These are phyloP conservation scores for Suillus ampliporus DNA, from an alignment of 768 basidiomycete species.

Conservation along the genomic window DNA sequence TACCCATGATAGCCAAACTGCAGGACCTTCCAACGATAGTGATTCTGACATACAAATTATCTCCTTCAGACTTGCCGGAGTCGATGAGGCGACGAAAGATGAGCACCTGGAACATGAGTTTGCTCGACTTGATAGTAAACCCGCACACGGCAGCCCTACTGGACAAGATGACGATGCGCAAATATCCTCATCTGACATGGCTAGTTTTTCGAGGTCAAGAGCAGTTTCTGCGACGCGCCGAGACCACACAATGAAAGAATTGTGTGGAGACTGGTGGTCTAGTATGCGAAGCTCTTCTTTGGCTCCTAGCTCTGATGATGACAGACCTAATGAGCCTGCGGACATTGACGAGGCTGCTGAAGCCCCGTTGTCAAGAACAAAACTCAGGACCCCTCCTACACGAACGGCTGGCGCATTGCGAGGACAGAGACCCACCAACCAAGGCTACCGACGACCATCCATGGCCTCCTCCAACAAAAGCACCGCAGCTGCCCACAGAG, in stretches of 20 bases:
- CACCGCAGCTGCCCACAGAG: not conserved
- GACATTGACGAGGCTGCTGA: not conserved
- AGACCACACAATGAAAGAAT: conserved; percentile 4
- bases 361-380: not conserved
- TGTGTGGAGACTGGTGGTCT: conserved; percentile 1
- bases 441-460: not conserved
- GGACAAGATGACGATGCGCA: not conserved
- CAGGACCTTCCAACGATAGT: conserved; percentile 1
- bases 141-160: not conserved
- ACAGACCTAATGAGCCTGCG: not conserved
- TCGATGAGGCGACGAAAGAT: not conserved
- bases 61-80: conserved; percentile 12
- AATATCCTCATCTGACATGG: not conserved
- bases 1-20: not conserved
- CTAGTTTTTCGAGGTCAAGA: not conserved
- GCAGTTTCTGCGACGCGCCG: not conserved
- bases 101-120: not conserved
- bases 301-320: conserved; percentile 2
- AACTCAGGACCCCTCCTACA: not conserved
- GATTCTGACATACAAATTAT: conserved; percentile 20
- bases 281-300: not conserved
- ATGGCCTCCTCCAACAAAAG: not conserved
- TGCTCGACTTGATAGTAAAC: not conserved
- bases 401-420: not conserved
- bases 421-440: not conserved